Conservation (phyloP, 108 stramenopile genomes). For the Cyclotella cryptica region DNA sequence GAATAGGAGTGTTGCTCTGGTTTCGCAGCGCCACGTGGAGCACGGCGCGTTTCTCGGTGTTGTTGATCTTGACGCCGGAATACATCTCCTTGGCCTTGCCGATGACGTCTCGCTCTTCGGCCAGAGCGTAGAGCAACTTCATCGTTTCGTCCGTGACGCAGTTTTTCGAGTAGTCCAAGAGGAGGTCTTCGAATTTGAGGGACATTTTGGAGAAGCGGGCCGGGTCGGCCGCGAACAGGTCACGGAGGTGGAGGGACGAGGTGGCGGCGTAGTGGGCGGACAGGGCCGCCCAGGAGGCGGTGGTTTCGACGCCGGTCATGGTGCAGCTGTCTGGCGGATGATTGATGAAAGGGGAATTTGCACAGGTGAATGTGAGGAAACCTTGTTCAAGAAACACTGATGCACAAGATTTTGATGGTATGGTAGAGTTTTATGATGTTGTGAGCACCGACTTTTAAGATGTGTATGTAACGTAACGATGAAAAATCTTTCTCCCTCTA, state of each 20-base stretch:
- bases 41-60: constrained; percentile 83
- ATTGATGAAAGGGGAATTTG: no score
- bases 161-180: constrained; percentile 96
- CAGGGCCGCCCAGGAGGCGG: constrained; percentile 77
- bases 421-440: no score
- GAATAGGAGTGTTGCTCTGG: constrained; percentile 80
- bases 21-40: constrained; percentile 83
- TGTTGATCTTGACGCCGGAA: constrained; percentile 90
- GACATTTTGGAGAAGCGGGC: constrained; percentile 72
- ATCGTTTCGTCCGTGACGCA: constrained; percentile 90
- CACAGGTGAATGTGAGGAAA: no score
- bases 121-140: constrained; percentile 86
- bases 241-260: constrained; percentile 71
- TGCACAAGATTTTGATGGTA: no score
- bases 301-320: constrained; percentile 62
- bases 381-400: no score
- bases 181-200: constrained; percentile 82
- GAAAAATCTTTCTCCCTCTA: no score
- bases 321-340: not conserved
- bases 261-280: constrained; percentile 65
- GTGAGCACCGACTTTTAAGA: no score
- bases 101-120: constrained; percentile 76
- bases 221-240: constrained; percentile 73
- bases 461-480: no score
- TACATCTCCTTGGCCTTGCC: constrained; percentile 89